phyloP scores from a whole-genome alignment of 23 red algal species.

The Gracilariopsis chorda region DNA sequence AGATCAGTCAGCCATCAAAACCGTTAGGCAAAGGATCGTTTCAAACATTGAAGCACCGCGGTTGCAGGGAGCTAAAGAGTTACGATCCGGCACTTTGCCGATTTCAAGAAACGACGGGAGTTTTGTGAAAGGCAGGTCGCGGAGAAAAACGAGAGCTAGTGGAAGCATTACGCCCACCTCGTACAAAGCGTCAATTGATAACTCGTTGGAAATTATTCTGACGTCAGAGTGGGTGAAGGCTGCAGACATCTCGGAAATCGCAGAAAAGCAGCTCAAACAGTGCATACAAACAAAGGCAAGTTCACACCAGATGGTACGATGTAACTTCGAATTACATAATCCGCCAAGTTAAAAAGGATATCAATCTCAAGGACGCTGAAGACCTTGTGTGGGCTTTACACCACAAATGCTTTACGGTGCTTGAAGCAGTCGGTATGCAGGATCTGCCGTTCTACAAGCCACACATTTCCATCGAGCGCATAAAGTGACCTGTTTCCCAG shows the following conservation, averaged over 20 bases:
- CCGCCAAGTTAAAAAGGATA: constrained; percentile 8
- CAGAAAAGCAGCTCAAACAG: constrained; percentile 8
- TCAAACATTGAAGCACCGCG: constrained; percentile 19
- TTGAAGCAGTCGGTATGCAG: not conserved
- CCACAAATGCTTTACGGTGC: not conserved
- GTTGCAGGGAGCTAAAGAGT: constrained; percentile 35
- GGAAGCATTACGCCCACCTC: constrained; percentile 6
- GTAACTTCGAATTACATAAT: not conserved
- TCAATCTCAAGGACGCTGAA: not conserved
- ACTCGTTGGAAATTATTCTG: not conserved
- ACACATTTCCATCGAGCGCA: constrained; percentile 35
- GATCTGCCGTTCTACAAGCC: constrained; percentile 12
- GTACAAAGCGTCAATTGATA: constrained; percentile 29
- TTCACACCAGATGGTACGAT: not conserved
- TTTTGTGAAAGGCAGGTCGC: constrained; percentile 23
- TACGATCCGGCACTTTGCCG: not conserved
- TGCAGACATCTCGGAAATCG: not conserved
- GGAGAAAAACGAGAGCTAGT: constrained; percentile 23
- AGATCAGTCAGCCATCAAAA: too few relatives aligned
- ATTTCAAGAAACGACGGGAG: constrained; percentile 5
- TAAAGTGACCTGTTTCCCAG: not conserved
- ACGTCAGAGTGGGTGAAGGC: constrained; percentile 11
- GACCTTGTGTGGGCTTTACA: constrained; percentile 21
- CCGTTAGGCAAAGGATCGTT: not conserved
- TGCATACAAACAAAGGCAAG: not conserved